Evolutionary conservation across 163 green algal genomes (phyloP), one percentile per base, ranked within the genome.

Genomic region (Trebouxia gelatinosa): DNA sequence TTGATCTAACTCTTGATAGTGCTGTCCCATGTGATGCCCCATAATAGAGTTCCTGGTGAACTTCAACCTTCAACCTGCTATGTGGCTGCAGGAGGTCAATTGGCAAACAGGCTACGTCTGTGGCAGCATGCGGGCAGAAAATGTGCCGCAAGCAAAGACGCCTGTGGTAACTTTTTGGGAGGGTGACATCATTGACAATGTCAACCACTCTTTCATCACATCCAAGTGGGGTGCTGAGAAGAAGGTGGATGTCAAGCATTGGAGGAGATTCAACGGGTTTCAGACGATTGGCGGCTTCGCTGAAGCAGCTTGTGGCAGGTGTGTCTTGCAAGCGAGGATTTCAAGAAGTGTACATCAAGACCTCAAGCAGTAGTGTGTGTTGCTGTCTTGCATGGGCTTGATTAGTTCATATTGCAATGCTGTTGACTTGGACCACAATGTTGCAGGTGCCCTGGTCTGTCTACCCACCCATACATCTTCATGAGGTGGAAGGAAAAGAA

Each of bases 401-500:
- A n/a, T n/a, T n/a, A n/a, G n/a, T n/a, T n/a, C n/a, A n/a, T n/a
- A n/a, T n/a, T n/a, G n/a, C n/a, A n/a, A n/a, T n/a, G n/a, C n/a
- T n/a, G n/a, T n/a, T n/a, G n/a, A n/a, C n/a, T n/a, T n/a, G n/a
- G n/a, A n/a, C n/a, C n/a, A n/a, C n/a, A n/a, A 19, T 59, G 66
- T 11, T 78, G 58, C 64, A 66, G 82, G 29, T 81, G 75, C 59
- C 9, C 80, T 6, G 57, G 80, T 23, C 81, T 95, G 40, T 75
- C 70, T n/a, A 62, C 61, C 21, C 86, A 88, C 29, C 72, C 77
- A 7, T 87, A 90, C 58, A 81, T 97, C 23, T 96, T 91, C 83
- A 94, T 96, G 89, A 81, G 93, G 9, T 94, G 89, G 88, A 96
- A 97, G 85, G 92, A 97, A 79, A 85, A 85, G 70, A 93, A 90